Conservation (phyloP, 2,329 filamentous ascomycete genomes). For the Boeremia lycopersici region DNA sequence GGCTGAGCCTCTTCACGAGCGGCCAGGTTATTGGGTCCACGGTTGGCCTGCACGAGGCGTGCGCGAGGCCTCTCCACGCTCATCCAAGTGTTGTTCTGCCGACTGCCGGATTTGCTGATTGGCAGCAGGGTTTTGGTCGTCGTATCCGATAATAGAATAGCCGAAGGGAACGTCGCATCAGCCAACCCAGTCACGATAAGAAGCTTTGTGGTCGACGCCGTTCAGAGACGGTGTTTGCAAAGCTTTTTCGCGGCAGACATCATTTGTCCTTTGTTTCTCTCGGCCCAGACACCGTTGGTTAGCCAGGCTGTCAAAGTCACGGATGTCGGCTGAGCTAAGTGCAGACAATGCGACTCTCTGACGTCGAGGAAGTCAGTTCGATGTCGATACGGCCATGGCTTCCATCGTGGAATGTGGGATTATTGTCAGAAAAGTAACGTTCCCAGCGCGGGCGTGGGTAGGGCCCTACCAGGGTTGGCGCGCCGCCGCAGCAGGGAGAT, state of each 20-base stretch:
- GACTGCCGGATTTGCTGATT: constrained; percentile 18
- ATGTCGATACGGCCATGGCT: background rate
- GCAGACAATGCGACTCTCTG: background rate
- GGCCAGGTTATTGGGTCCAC: constrained; percentile 9
- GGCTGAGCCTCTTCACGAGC: constrained; percentile 10
- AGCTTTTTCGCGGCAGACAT: constrained; percentile 7
- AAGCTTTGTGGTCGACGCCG: constrained; percentile 13
- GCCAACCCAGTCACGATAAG: constrained; percentile 3
- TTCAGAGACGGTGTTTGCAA: constrained; percentile 3
- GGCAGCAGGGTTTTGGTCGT: constrained; percentile 10
- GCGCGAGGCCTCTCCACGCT: background rate
- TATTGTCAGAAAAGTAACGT: too few species aligned
- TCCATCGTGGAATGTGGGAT: too few species aligned
- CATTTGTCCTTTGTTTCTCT: background rate
- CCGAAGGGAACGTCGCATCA: constrained; percentile 14
- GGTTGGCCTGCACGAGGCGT: constrained; percentile 5
- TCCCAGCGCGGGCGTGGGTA: too few species aligned
- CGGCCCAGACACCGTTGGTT: background rate
- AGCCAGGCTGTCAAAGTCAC: background rate
- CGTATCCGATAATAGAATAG: constrained; percentile 20
- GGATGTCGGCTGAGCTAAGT: background rate
- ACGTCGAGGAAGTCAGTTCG: constrained; percentile 1
- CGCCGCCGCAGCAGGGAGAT: too few species aligned
- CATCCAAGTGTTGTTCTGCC: constrained; percentile 1
- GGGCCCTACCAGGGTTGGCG: too few species aligned